phyloP scores from a whole-genome alignment of 805 yeast genomes.

The Clavispora phyllophila region DNA sequence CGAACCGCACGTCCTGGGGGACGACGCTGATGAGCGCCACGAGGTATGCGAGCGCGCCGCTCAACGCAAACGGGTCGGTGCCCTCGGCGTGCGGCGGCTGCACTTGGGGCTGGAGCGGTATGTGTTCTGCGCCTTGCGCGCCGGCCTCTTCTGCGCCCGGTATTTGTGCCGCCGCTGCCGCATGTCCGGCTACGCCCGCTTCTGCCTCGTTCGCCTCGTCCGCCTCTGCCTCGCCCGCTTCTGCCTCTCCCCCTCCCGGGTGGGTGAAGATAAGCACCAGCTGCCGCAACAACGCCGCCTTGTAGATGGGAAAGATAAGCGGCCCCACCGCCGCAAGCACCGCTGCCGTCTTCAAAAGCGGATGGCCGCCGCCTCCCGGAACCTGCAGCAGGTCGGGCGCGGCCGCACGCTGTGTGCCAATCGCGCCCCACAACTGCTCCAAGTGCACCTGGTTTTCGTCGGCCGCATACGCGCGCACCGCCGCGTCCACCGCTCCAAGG shows the following conservation, averaged over 20 bases:
- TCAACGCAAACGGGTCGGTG: slow-evolving; percentile 6
- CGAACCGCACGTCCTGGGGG: slow-evolving; percentile 48
- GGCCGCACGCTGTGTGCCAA: too few relatives aligned
- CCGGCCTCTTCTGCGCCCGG: too few relatives aligned
- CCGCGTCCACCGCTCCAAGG: slow-evolving; percentile 25
- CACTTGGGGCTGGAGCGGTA: too few relatives aligned
- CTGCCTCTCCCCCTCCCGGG: slow-evolving; percentile 1
- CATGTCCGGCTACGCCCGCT: too few relatives aligned
- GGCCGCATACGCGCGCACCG: slow-evolving; percentile 21
- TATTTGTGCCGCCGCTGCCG: too few relatives aligned
- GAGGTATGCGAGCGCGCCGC: slow-evolving; percentile 50
- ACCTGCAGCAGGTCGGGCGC: too few relatives aligned
- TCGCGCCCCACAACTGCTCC: slow-evolving; percentile 12
- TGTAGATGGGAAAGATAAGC: slow-evolving; percentile 58
- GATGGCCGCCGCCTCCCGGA: too few relatives aligned
- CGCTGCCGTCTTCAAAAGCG: slow-evolving; percentile 37
- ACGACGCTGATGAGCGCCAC: slow-evolving; percentile 57
- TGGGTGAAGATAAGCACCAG: slow-evolving; percentile 38
- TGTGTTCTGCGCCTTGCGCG: too few relatives aligned
- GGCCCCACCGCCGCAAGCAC: slow-evolving; percentile 58
- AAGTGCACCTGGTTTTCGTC: slow-evolving; percentile 16
- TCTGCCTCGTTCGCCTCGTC: neutral
- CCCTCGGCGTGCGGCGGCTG: too few relatives aligned
- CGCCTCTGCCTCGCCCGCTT: neutral
- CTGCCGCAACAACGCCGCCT: slow-evolving; percentile 53